Evolutionary conservation across 2,329 filamentous ascomycete genomes (phyloP).

Genomic region (Sporothrix inflata): DNA sequence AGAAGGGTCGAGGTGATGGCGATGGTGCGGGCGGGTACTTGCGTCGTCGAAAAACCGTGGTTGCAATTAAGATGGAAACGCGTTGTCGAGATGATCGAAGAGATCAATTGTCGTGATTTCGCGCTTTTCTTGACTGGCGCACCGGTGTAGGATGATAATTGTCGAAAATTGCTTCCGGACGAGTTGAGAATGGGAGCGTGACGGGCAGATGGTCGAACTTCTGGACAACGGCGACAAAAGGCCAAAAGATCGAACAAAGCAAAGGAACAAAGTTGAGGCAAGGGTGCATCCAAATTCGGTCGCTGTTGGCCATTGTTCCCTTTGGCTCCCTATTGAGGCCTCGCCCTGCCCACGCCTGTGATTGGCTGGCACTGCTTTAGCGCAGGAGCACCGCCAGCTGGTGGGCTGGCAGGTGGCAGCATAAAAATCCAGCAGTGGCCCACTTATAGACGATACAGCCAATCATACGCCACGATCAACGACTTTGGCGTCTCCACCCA

Average conservation of each 20-base stretch:
- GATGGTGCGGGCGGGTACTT: neutral
- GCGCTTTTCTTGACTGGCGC: neutral
- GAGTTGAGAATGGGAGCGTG: neutral
- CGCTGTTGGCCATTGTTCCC: slow-evolving; percentile 5
- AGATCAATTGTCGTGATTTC: neutral
- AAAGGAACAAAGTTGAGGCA: neutral
- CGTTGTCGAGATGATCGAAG: neutral
- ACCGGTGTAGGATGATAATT: neutral
- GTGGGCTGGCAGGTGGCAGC: slow-evolving; percentile 17
- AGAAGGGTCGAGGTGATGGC: neutral
- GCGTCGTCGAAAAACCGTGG: neutral
- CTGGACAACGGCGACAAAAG: neutral
- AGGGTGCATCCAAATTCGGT: slow-evolving; percentile 13
- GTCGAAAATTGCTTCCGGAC: neutral
- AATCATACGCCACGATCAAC: neutral
- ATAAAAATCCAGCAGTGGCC: slow-evolving; percentile 22
- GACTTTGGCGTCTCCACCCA: neutral
- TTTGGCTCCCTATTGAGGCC: neutral
- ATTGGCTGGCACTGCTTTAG: neutral
- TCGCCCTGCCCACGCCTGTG: neutral
- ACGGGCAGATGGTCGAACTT: neutral
- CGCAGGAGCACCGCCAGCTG: neutral
- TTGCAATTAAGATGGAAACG: neutral
- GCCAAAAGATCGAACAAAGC: neutral
- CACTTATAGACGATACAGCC: neutral